Evolutionary conservation across 176 grass and related monocot genomes (phyloP).

Genomic region (Raddia distichophylla): DNA sequence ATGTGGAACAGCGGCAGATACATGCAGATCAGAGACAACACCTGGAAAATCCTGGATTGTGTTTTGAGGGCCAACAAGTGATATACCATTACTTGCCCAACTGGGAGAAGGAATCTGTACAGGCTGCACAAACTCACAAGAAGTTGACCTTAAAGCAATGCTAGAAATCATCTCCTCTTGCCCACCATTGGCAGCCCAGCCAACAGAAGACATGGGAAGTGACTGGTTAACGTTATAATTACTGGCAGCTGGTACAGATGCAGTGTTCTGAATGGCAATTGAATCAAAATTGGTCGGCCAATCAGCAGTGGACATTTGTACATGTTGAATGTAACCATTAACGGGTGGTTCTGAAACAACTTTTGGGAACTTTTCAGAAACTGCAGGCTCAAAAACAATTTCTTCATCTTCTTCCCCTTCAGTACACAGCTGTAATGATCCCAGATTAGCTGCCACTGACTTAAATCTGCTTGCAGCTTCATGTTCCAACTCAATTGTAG

Average conservation of each 20-base stretch:
- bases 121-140: conserved; percentile 50
- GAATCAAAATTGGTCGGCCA: conserved; percentile 26
- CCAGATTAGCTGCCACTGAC: conserved; percentile 38
- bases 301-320: conserved; percentile 38
- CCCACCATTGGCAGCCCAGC: conserved; percentile 42
- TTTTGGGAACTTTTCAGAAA: conserved; percentile 53
- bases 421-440: conserved; percentile 35
- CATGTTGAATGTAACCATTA: conserved; percentile 41
- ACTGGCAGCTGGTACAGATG: conserved; percentile 24
- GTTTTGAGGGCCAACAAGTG: conserved; percentile 49
- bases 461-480: conserved; percentile 21
- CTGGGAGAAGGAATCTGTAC: conserved; percentile 23
- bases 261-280: conserved; percentile 19
- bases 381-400: conserved; percentile 82
- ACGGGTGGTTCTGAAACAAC: conserved; percentile 11
- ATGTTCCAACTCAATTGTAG: conserved; percentile 33
- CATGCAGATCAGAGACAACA: conserved; percentile 34
- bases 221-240: conserved; percentile 28
- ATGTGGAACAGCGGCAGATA: conserved; percentile 35
- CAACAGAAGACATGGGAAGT: conserved; percentile 38
- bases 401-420: conserved; percentile 95
- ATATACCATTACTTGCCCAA: conserved; percentile 48
- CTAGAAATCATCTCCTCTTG: conserved; percentile 20
- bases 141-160: conserved; percentile 30
- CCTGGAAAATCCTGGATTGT: conserved; percentile 42